phyloP scores from a whole-genome alignment of 2,329 filamentous ascomycete species.

The Geosmithia morbida region DNA sequence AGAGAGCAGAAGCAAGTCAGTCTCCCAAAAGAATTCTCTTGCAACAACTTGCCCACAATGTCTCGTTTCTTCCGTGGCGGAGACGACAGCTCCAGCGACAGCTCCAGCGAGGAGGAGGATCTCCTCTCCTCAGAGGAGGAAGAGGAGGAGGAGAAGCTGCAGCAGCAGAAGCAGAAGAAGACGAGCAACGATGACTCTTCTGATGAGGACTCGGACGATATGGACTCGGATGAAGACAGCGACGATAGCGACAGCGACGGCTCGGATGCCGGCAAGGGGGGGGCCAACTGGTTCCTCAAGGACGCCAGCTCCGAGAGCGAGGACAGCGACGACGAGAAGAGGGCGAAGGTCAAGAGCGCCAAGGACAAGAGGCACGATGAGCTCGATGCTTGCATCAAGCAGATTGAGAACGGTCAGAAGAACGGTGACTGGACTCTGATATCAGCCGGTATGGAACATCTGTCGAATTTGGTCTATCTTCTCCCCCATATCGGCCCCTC shows the following conservation, averaged over 20 bases:
- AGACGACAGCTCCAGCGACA: slow-evolving; percentile 87
- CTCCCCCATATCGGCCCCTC: not conserved
- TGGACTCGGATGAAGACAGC: slow-evolving; percentile 30
- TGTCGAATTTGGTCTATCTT: not conserved
- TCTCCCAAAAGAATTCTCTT: slow-evolving; percentile 1
- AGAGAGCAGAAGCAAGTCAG: slow-evolving; percentile 2
- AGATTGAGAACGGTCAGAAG: slow-evolving; percentile 94
- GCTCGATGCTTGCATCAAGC: slow-evolving; percentile 73
- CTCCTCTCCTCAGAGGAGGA: slow-evolving; percentile 51
- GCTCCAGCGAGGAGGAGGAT: slow-evolving; percentile 91
- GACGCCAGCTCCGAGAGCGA: slow-evolving; percentile 70
- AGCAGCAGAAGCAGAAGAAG: slow-evolving; percentile 4
- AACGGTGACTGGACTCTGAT: slow-evolving; percentile 97
- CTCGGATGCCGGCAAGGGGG: slow-evolving; percentile 40
- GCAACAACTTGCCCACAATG: slow-evolving; percentile 42
- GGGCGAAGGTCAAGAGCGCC: slow-evolving; percentile 85
- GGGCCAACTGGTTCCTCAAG: slow-evolving; percentile 73
- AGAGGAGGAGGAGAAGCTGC: slow-evolving; percentile 11
- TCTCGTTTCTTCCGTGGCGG: slow-evolving; percentile 95
- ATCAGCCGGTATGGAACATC: slow-evolving; percentile 52
- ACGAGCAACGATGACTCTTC: slow-evolving; percentile 32
- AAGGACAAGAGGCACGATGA: slow-evolving; percentile 97
- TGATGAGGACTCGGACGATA: slow-evolving; percentile 34
- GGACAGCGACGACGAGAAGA: slow-evolving; percentile 76
- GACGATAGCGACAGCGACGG: slow-evolving; percentile 49